Base-by-base conservation (phyloP, 1,284 basidiomycete species). In the Ceratobasidium sp. region DNA sequence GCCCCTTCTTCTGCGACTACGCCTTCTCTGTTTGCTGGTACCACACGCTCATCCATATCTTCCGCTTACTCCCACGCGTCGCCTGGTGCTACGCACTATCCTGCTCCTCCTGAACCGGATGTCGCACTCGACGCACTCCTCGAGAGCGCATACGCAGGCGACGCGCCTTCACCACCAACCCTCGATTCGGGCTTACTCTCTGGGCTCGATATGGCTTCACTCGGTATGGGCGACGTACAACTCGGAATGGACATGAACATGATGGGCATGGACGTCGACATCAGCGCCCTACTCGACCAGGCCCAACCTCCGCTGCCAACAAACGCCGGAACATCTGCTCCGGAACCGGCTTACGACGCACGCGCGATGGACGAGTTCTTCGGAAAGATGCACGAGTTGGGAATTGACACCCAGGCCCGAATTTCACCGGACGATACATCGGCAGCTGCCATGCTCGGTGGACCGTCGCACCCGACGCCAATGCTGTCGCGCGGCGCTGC, bases 311-410 rank as follows among this genome's bases (percentile, higher is more conserved):
- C 36, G 36, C 36, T 41, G 6, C 36, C 36, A 4, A 5, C 36
- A 41, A 41, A 41, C 36, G 36, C 36, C 36, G 36, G 36, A 41
- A 50, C 54, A 24, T 17, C 65, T 17, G 44, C 45, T 22, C 59
- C 59, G 17, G 44, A 22, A 15, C 44, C 22, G n/a, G 36, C 36
- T 15, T 67, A 67, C 53, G 65, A 67, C 36, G 50, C 65, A 1
- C 65, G 51, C 14, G 65, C 65, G 22, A 67, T 67, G 65, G 65
- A 67, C 65, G 66, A 69, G 66, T 69, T 69, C 47, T 69, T 69
- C 53, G 66, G 66, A 33, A 69, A 69, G 51, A 69, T 69, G 66
- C 66, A 69, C 51, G 66, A 69, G 41, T 22, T 69, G 15, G 66
- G 66, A 22, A 69, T 69, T 17, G 66, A 69, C 41, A 69, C 66